Percentiles rank a stretch among this genome's conserved stretches.
phyloP scores from a whole-genome alignment of 768 basidiomycete species.

The Trametopsis cervina region DNA sequence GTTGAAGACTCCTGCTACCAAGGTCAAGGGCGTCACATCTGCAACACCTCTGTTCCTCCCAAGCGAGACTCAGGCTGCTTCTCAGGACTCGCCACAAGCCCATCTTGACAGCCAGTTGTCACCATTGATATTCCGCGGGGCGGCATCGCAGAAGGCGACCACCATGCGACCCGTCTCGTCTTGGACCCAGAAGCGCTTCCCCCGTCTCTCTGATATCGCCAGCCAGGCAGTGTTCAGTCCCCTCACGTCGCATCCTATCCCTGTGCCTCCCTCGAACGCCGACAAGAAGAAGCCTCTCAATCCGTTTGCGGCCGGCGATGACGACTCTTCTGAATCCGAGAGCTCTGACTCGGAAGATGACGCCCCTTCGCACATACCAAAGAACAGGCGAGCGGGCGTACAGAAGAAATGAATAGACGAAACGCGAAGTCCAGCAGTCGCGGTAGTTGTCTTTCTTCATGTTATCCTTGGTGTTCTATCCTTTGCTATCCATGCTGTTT shows the following conservation, averaged over 20 bases:
- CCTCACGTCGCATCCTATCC: not conserved
- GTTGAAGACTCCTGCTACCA: constrained; percentile 4
- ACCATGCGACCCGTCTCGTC: constrained; percentile 17
- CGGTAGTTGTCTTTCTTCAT: constrained; percentile 5
- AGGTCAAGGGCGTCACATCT: not conserved
- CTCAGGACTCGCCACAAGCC: not conserved
- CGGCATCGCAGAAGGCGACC: not conserved
- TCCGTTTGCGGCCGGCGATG: constrained; percentile 32
- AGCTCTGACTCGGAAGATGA: constrained; percentile 25
- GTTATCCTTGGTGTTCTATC: constrained; percentile 1
- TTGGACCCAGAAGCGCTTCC: constrained; percentile 25
- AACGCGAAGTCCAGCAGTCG: no score
- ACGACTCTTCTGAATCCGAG: constrained; percentile 35
- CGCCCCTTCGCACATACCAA: constrained; percentile 55
- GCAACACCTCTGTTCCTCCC: constrained; percentile 40
- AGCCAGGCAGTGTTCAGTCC: constrained; percentile 27
- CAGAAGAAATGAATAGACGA: constrained; percentile 24
- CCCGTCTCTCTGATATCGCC: constrained; percentile 49
- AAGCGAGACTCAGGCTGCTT: constrained; percentile 42
- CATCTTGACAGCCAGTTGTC: constrained; percentile 6
- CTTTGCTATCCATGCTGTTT: not conserved
- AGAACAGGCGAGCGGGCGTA: constrained; percentile 45
- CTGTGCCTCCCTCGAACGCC: not conserved
- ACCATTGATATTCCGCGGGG: not conserved
- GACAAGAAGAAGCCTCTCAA: not conserved